These are phyloP conservation scores for Melanogaster broomeanus DNA, from an alignment of 768 basidiomycete genomes.

Conservation along the genomic window DNA sequence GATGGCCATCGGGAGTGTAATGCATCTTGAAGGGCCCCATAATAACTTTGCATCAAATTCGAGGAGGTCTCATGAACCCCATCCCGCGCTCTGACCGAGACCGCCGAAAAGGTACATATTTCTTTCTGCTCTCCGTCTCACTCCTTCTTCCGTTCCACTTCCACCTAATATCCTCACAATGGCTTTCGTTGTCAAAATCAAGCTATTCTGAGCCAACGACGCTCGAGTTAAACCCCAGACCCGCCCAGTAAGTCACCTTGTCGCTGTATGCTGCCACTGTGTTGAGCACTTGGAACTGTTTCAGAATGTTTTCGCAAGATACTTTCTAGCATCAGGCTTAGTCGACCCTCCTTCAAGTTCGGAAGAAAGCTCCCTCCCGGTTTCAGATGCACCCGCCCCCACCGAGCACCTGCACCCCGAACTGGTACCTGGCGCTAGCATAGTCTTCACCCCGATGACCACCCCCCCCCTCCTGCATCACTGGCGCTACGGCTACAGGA, in stretches of 20 bases:
- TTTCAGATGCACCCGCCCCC: neutral
- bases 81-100: neutral
- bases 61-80: no score
- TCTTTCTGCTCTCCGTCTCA: neutral
- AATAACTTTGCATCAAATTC: no score
- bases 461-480: neutral
- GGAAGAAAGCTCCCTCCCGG: neutral
- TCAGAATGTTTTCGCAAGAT: neutral
- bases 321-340: neutral
- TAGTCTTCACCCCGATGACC: neutral
- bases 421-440: conserved; percentile 5
- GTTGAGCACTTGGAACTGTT: neutral
- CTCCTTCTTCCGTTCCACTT: neutral
- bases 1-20: no score
- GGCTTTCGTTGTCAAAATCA: neutral
- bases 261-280: no score
- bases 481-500: neutral
- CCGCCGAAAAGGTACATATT: neutral
- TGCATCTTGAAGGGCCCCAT: no score
- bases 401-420: neutral
- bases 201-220: no score
- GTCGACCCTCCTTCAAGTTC: neutral
- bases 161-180: neutral
- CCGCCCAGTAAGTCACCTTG: neutral
- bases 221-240: neutral